Evolutionary conservation across 768 basidiomycete species (phyloP), one percentile per base, ranked within the genome.

Genomic region (Serendipita indica): DNA sequence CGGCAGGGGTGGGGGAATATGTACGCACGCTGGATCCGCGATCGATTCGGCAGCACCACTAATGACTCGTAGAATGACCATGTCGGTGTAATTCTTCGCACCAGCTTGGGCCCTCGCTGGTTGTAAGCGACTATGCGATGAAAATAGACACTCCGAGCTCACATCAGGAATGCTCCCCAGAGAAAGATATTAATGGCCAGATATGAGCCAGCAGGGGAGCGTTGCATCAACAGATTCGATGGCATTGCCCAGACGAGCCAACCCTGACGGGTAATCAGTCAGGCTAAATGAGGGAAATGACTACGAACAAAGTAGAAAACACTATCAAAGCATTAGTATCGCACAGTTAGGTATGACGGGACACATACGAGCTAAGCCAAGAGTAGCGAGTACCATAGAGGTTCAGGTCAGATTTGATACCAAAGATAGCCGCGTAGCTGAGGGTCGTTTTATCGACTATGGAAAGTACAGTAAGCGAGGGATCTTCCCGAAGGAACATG

Each of bases 161-260:
- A 37, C 71, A 74, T 73, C 49, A 74, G 65, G 20, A 73, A 64
- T 1, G 65, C 66, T 18, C 73, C 73, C 73, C 73, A 74, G 58
- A 63, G 65, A 62, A 65, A 57, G 18, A 45, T 37, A 20, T 74
- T 74, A 60, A 66, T 62, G 2, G 70, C 70, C 14, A 74, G 67
- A 58, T 74, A 74, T 30, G 71, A 71, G 22, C 68, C 71, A 2
- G 71, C 66, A 5, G 72, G 72, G 27, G 66, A 69, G 33, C 68
- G 65, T 58, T 74, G 73, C 69, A 75, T 71, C 46, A 73, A 62
- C 33, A 74, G 28, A 59, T 74, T 74, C 7, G 72, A 70, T 0
- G 74, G 73, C 22, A 75, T 66, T 0, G 73, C 73, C 73, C 73
- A 69, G 2, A 62, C 68, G 3, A 73, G 57, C 72, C 73, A 74